These are phyloP conservation scores for Pulveroboletus ravenelii DNA, from an alignment of 768 basidiomycete species.

Conservation along the genomic window DNA sequence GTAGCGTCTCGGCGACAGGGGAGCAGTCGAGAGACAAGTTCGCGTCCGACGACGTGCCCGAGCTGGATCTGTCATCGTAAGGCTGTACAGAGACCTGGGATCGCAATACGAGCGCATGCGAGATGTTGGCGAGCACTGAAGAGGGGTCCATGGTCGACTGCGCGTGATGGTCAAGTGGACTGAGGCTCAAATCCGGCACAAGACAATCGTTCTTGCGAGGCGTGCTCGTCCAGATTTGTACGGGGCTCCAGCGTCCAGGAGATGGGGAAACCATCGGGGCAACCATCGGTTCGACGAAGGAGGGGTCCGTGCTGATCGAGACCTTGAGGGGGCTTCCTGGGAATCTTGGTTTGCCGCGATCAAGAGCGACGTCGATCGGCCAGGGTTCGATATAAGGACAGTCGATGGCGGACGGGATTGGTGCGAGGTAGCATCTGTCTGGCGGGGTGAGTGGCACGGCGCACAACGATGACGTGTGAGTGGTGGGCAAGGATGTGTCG, in stretches of 20 bases:
- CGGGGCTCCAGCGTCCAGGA: conserved; percentile 12
- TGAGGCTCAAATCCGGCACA: background rate
- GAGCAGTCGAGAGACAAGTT: conserved; percentile 1
- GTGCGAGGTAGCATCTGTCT: conserved; percentile 19
- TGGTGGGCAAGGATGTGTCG: conserved; percentile 10
- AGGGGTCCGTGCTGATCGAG: conserved; percentile 4
- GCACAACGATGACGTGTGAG: conserved; percentile 3
- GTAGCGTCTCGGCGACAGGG: background rate
- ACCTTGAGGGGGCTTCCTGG: conserved; percentile 21
- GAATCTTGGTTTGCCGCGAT: conserved; percentile 8
- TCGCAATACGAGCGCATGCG: conserved; percentile 20
- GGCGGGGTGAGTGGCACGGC: conserved; percentile 23
- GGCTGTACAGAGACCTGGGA: conserved; percentile 13
- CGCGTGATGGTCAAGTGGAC: background rate
- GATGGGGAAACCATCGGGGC: conserved; percentile 6
- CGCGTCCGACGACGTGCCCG: conserved; percentile 2
- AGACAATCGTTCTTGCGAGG: conserved; percentile 11
- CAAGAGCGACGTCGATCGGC: conserved; percentile 7
- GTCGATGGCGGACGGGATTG: conserved; percentile 14
- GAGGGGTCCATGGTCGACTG: background rate
- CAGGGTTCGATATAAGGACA: conserved; percentile 22
- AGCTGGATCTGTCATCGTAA: conserved; percentile 7
- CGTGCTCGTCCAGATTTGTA: conserved; percentile 24
- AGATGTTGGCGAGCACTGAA: conserved; percentile 4
- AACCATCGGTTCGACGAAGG: conserved; percentile 4